These are phyloP conservation scores for Xylaria digitata DNA, from an alignment of 2,329 filamentous ascomycete species.

Conservation along the genomic window DNA sequence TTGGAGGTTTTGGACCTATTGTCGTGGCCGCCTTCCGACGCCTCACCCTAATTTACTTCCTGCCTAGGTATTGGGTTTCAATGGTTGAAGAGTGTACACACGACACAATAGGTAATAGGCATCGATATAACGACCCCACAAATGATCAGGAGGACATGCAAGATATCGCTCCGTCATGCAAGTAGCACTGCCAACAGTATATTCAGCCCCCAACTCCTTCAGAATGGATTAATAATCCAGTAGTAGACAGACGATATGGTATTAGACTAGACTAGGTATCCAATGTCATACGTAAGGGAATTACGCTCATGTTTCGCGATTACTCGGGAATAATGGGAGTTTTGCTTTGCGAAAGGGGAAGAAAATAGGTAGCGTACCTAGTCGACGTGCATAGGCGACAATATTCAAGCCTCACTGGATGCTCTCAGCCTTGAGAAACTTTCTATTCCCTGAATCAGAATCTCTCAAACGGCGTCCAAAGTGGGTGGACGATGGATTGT, in stretches of 20 bases:
- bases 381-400: no score
- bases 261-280: neutral
- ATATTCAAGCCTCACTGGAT: no score
- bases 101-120: neutral
- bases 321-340: no score
- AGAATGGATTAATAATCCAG: neutral
- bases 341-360: no score
- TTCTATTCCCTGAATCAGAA: no score
- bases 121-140: conserved; percentile 16
- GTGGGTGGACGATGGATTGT: no score
- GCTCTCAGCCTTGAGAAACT: no score
- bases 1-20: conserved; percentile 19
- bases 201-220: conserved; percentile 18
- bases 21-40: neutral
- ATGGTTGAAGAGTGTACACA: neutral
- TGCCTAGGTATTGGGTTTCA: neutral
- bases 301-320: no score
- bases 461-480: no score
- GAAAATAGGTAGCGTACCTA: no score
- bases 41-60: conserved; percentile 4
- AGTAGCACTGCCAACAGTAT: neutral
- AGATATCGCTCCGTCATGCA: neutral
- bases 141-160: conserved; percentile 22
- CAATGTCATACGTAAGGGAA: no score
- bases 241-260: neutral